Evolutionary conservation across 345 rosid genomes (phyloP).

Genomic region (Moricandia moricandioides): DNA sequence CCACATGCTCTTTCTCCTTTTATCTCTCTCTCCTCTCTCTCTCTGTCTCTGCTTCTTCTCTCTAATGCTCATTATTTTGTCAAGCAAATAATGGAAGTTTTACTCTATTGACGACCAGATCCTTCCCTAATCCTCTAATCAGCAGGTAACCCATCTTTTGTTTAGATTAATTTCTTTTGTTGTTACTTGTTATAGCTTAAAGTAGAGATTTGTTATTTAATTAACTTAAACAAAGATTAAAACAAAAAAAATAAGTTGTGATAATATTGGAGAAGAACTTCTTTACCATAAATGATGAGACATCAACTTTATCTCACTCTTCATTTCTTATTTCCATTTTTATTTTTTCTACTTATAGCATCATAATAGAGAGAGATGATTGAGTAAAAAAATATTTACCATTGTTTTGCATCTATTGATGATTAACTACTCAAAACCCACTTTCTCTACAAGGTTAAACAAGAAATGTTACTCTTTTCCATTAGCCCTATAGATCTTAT

Average conservation of each 20-base stretch:
- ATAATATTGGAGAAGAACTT: not conserved
- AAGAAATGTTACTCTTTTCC: not conserved
- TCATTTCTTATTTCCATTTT: not conserved
- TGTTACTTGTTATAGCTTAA: not conserved
- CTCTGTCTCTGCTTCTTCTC: not conserved
- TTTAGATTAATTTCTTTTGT: not conserved
- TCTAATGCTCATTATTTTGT: not conserved
- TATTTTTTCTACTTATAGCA: not conserved
- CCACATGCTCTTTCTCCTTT: not conserved
- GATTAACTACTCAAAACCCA: not conserved
- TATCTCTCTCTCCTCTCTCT: not conserved
- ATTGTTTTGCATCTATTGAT: not conserved
- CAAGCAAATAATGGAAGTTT: constrained; percentile 17
- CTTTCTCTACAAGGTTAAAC: not conserved
- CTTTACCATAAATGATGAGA: constrained; percentile 5
- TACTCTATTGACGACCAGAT: constrained; percentile 13
- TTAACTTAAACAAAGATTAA: not conserved
- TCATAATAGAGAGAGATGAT: not conserved
- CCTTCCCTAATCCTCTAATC: constrained; percentile 14
- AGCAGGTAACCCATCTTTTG: constrained; percentile 12
- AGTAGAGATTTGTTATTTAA: not conserved
- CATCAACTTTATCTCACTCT: not conserved
- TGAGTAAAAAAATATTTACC: not conserved
- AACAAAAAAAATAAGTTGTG: not conserved
- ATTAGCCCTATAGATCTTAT: constrained; percentile 8